Conservation (phyloP, 2,329 filamentous ascomycete genomes). For the Ustilaginoidea virens region DNA sequence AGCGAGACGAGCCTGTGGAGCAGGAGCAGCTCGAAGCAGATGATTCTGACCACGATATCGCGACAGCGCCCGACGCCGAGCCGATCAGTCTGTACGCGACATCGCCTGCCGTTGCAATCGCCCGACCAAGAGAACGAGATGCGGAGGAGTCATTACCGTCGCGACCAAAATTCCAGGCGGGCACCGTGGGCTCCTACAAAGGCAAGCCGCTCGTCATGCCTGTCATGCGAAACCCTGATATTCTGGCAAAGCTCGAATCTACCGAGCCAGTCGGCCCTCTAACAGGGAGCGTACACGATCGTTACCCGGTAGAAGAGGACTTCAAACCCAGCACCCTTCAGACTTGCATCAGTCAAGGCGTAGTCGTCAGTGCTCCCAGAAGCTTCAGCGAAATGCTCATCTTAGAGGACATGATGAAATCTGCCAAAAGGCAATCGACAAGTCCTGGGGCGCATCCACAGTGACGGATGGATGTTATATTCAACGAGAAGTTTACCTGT, state of each 20-base stretch:
- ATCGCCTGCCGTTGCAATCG: constrained; percentile 28
- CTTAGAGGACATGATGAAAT: constrained; percentile 26
- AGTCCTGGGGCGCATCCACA: constrained; percentile 6
- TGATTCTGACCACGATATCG: constrained; percentile 4
- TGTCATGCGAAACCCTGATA: constrained; percentile 30
- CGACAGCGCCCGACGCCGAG: not conserved
- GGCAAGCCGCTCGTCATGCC: constrained; percentile 36
- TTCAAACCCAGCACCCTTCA: constrained; percentile 27
- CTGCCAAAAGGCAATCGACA: constrained; percentile 12
- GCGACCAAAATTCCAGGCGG: constrained; percentile 18
- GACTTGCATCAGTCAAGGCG: constrained; percentile 19
- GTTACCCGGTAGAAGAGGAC: constrained; percentile 32
- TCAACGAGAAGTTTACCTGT: not conserved
- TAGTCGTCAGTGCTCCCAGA: constrained; percentile 26
- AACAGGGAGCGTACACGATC: constrained; percentile 37
- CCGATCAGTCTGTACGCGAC: constrained; percentile 20
- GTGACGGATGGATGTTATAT: constrained; percentile 7
- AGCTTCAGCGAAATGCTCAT: constrained; percentile 33
- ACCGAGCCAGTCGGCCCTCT: constrained; percentile 34
- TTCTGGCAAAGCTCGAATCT: constrained; percentile 31
- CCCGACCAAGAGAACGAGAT: constrained; percentile 1
- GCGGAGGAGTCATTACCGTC: constrained; percentile 16
- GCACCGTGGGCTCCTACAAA: constrained; percentile 37
- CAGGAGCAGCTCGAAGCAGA: constrained; percentile 14
- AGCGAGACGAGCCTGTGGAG: not conserved